phyloP scores from a whole-genome alignment of 768 basidiomycete genomes.

The Cyclocybe cylindracea region DNA sequence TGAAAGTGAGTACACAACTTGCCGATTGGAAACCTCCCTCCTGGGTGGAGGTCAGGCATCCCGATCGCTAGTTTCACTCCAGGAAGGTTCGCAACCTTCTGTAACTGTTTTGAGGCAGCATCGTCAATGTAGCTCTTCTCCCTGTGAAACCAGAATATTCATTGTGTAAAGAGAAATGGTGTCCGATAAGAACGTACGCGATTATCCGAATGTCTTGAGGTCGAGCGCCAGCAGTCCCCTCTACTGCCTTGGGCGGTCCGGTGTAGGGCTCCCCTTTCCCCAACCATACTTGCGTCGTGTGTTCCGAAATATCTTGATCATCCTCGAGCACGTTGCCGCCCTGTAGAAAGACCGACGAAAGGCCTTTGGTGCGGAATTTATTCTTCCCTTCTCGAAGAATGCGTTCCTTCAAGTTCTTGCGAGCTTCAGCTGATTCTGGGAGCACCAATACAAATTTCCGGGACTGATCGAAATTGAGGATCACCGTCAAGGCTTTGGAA shows the following conservation, averaged over 20 bases:
- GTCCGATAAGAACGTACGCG: constrained; percentile 8
- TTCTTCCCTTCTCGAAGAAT: constrained; percentile 38
- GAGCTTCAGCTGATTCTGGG: constrained; percentile 7
- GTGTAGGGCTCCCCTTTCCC: constrained; percentile 35
- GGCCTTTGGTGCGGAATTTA: constrained; percentile 34
- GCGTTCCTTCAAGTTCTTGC: constrained; percentile 11
- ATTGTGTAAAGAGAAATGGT: not conserved
- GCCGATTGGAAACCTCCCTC: constrained; percentile 34
- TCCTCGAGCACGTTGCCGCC: constrained; percentile 27
- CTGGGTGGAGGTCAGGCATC: constrained; percentile 42
- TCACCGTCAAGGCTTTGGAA: constrained; percentile 31
- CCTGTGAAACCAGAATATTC: constrained; percentile 6
- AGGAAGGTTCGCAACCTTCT: constrained; percentile 24
- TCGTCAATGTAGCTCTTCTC: constrained; percentile 31
- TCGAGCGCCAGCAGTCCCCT: not conserved
- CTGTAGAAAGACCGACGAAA: constrained; percentile 28
- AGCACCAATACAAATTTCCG: constrained; percentile 29
- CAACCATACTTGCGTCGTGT: constrained; percentile 28
- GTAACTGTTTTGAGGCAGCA: constrained; percentile 32
- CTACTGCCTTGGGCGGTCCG: constrained; percentile 24
- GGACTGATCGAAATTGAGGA: constrained; percentile 34
- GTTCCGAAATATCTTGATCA: constrained; percentile 18
- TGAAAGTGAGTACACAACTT: not conserved
- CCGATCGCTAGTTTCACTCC: constrained; percentile 33
- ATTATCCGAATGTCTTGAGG: constrained; percentile 29